A percentile compares a stretch with the other conserved stretches of the same genome.
Evolutionary conservation across 352 stramenopile species (phyloP).

Genomic region (Aphanomyces invadans): DNA sequence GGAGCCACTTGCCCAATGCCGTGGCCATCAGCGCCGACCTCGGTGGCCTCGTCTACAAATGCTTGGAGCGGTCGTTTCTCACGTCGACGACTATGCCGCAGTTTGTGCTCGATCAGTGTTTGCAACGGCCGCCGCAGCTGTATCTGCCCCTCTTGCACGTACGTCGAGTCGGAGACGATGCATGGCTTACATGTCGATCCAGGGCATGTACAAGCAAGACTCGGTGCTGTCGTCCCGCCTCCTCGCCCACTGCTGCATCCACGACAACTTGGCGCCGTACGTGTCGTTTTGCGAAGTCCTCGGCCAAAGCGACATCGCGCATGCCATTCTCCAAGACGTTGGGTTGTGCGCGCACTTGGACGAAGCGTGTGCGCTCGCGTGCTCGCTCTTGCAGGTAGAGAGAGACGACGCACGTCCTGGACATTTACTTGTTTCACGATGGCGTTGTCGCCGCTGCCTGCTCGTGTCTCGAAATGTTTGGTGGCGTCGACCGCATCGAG

Average conservation of each 20-base stretch:
- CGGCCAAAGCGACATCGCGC: slow-evolving; percentile 33
- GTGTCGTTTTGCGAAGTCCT: slow-evolving; percentile 51
- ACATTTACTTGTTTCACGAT: too few relatives aligned
- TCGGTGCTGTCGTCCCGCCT: slow-evolving; percentile 66
- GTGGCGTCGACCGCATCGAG: too few relatives aligned
- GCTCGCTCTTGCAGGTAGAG: slow-evolving; percentile 35
- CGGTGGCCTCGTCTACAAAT: slow-evolving; percentile 15
- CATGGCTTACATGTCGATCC: too few relatives aligned
- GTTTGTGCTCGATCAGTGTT: slow-evolving; percentile 73
- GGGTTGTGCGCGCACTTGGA: slow-evolving; percentile 70
- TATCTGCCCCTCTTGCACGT: slow-evolving; percentile 68
- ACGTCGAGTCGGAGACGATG: not conserved
- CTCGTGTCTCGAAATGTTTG: too few relatives aligned
- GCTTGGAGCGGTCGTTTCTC: slow-evolving; percentile 18
- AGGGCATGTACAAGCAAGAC: slow-evolving; percentile 63
- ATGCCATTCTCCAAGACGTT: slow-evolving; percentile 61
- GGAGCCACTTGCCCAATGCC: slow-evolving; percentile 7
- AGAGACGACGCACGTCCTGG: not conserved
- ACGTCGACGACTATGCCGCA: slow-evolving; percentile 24
- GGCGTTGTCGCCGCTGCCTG: too few relatives aligned
- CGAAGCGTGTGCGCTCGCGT: slow-evolving; percentile 55
- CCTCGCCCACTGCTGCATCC: slow-evolving; percentile 67
- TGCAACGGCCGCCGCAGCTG: slow-evolving; percentile 55
- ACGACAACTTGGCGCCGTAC: slow-evolving; percentile 51
- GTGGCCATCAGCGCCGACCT: slow-evolving; percentile 1